Evolutionary conservation across 371 early-diverging fungal genomes (phyloP).

Genomic region (Conidiobolus incongruus): DNA sequence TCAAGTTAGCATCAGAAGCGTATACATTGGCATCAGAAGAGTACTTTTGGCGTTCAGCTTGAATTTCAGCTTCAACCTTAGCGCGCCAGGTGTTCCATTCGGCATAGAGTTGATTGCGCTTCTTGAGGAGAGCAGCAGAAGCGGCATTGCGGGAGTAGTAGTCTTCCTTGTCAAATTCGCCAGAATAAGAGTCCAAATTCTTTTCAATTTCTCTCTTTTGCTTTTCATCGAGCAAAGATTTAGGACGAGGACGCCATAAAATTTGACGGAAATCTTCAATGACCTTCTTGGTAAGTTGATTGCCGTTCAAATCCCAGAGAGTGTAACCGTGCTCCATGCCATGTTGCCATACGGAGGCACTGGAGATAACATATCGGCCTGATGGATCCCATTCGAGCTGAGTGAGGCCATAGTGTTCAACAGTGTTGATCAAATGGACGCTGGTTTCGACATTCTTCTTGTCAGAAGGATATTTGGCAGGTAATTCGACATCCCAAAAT

Average conservation of each 20-base stretch:
- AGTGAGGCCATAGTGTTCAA: slow-evolving; percentile 83
- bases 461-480: slow-evolving; percentile 21
- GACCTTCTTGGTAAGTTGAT: slow-evolving; percentile 43
- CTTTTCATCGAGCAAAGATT: slow-evolving; percentile 49
- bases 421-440: slow-evolving; percentile 31
- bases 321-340: slow-evolving; percentile 68
- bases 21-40: slow-evolving; percentile 18
- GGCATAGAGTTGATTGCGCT: slow-evolving; percentile 46
- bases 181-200: slow-evolving; percentile 72
- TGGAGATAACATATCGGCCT: slow-evolving; percentile 77
- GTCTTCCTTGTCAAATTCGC: slow-evolving; percentile 78
- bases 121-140: slow-evolving; percentile 39
- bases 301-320: slow-evolving; percentile 85
- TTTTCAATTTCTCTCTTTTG: slow-evolving; percentile 72
- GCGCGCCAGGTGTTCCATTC: slow-evolving; percentile 65
- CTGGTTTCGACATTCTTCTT: slow-evolving; percentile 21
- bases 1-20: slow-evolving; percentile 21
- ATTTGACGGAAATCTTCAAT: slow-evolving; percentile 77
- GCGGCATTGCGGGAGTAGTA: slow-evolving; percentile 38
- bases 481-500: slow-evolving; percentile 80
- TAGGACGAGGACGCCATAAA: slow-evolving; percentile 88
- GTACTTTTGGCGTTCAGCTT: slow-evolving; percentile 28
- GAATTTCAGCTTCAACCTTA: slow-evolving; percentile 31
- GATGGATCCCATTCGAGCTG: slow-evolving; percentile 97
- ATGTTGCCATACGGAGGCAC: slow-evolving; percentile 72